A percentile compares a stretch with the other conserved stretches of the same genome.
Evolutionary conservation across 2,329 filamentous ascomycete genomes (phyloP).

Genomic region (Chaetomium globosum): DNA sequence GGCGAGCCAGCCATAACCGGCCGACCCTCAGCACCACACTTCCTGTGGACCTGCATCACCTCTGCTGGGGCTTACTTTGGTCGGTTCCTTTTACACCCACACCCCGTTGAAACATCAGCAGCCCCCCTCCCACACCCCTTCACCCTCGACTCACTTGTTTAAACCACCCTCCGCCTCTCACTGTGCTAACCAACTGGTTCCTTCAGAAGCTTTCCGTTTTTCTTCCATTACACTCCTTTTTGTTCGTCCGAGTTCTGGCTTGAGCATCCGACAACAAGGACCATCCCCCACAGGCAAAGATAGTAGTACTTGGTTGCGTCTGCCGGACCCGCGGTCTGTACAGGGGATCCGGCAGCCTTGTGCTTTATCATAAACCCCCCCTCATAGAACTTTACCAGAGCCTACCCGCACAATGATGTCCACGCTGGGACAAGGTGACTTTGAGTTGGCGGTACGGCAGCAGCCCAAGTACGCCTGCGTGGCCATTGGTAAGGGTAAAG

Average conservation of each 20-base stretch:
- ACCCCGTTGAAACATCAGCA: constrained; percentile 18
- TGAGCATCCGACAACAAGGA: background rate
- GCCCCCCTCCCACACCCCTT: background rate
- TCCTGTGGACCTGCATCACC: constrained; percentile 32
- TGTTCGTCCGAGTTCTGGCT: too few relatives aligned
- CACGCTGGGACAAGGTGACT: constrained; percentile 34
- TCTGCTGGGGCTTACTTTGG: constrained; percentile 25
- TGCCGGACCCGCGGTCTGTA: constrained; percentile 3
- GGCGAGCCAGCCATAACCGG: constrained; percentile 16
- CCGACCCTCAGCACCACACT: constrained; percentile 28
- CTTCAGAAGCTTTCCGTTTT: constrained; percentile 2
- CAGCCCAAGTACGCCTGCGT: constrained; percentile 69
- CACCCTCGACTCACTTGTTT: constrained; percentile 2
- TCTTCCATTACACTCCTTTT: background rate
- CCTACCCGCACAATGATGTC: constrained; percentile 22
- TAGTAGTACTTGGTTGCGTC: background rate
- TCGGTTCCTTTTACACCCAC: constrained; percentile 26
- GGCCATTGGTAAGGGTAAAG: constrained; percentile 74
- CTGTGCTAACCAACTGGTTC: background rate
- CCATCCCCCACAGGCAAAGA: background rate
- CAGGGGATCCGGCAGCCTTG: constrained; percentile 3
- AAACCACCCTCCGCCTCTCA: constrained; percentile 10
- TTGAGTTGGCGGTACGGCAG: constrained; percentile 57
- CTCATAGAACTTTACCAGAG: background rate
- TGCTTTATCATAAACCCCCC: background rate